Conservation (phyloP, 768 basidiomycete species). For the Naganishia vaughanmartiniae region DNA sequence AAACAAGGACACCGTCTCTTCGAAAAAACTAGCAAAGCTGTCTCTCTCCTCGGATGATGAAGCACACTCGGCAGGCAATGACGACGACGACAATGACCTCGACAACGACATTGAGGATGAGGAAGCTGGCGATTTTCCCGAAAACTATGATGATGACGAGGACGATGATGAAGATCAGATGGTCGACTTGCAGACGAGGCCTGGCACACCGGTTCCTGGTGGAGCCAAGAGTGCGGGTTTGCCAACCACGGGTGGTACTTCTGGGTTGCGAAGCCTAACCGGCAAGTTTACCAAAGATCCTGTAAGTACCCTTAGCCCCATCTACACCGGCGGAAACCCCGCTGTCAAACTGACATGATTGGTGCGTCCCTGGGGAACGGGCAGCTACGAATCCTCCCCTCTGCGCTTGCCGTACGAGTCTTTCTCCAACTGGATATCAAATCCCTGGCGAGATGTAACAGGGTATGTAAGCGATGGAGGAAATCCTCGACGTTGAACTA, state of each 20-base stretch:
- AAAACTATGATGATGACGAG: slow-evolving; percentile 30
- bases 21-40: slow-evolving; percentile 9
- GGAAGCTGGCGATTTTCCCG: slow-evolving; percentile 26
- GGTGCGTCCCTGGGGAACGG: too few relatives aligned
- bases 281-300: slow-evolving; percentile 36
- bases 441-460: slow-evolving; percentile 72
- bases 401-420: slow-evolving; percentile 75
- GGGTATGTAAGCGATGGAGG: slow-evolving; percentile 81
- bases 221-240: slow-evolving; percentile 8
- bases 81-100: slow-evolving; percentile 31
- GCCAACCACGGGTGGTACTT: background rate
- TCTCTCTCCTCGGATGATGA: slow-evolving; percentile 12
- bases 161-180: slow-evolving; percentile 42
- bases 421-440: slow-evolving; percentile 64
- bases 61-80: slow-evolving; percentile 30
- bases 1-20: background rate
- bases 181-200: slow-evolving; percentile 45
- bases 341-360: too few relatives aligned
- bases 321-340: too few relatives aligned
- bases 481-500: slow-evolving; percentile 89
- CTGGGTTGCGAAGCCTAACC: background rate
- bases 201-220: slow-evolving; percentile 40
- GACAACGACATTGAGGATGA: too few relatives aligned
- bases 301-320: slow-evolving; percentile 33
- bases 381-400: slow-evolving; percentile 60